phyloP scores from a whole-genome alignment of 345 rosid genomes.

The Lepidium sativum region DNA sequence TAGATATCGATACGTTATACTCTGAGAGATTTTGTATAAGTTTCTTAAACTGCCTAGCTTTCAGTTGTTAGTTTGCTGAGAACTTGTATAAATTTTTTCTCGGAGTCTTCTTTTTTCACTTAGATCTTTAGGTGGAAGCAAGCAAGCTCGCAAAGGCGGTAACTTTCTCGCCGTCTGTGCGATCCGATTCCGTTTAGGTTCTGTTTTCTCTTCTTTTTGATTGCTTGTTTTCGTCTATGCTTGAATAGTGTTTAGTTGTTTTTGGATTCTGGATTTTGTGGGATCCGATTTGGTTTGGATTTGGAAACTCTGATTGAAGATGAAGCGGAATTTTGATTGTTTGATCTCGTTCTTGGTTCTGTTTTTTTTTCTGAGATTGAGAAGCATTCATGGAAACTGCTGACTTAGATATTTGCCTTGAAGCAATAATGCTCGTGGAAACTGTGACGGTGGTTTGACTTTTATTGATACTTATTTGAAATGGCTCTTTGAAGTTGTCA shows the following conservation, averaged over 20 bases:
- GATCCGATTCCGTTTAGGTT: constrained; percentile 15
- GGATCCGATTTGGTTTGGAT: constrained; percentile 12
- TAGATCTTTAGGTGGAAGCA: constrained; percentile 21
- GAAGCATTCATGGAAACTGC: constrained; percentile 1
- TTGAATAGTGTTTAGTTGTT: neutral
- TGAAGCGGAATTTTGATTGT: neutral
- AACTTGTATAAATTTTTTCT: neutral
- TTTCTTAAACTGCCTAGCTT: neutral
- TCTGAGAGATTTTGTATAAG: neutral
- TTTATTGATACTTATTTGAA: neutral
- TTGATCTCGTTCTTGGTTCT: neutral
- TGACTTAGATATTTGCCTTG: neutral
- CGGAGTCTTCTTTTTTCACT: neutral
- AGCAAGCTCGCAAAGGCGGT: constrained; percentile 13
- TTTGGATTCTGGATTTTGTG: neutral
- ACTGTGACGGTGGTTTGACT: constrained; percentile 15
- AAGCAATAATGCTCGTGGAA: constrained; percentile 17
- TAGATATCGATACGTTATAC: neutral
- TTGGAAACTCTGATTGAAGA: neutral
- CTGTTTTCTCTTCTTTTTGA: neutral
- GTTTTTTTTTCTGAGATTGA: neutral
- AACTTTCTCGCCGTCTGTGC: neutral
- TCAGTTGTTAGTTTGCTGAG: constrained; percentile 9
- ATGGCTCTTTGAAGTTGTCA: constrained; percentile 1
- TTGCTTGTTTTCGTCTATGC: neutral